Evolutionary conservation across 495 filamentous ascomycete species (phyloP).

Genomic region (Podospora bellae-mahoneyi): DNA sequence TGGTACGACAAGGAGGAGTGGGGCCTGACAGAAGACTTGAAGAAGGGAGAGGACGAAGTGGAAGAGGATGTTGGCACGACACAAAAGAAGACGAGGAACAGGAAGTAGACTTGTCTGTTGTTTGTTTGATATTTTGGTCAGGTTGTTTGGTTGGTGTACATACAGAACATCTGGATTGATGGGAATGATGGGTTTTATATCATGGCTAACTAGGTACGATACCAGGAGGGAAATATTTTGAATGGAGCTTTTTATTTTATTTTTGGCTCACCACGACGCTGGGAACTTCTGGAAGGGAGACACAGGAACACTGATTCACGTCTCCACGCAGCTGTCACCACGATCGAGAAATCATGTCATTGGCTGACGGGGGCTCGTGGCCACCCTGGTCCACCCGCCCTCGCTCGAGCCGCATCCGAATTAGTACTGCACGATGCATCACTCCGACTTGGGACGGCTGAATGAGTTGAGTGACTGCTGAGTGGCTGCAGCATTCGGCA

Average conservation of each 20-base stretch:
- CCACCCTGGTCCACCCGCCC: background rate
- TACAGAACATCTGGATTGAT: background rate
- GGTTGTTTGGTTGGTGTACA: conserved; percentile 3
- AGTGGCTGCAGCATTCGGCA: background rate
- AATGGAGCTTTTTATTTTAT: conserved; percentile 1
- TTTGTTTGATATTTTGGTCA: background rate
- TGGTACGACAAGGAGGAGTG: conserved; percentile 93
- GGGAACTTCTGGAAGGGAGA: background rate
- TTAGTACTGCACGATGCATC: background rate
- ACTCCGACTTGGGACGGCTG: too few species aligned
- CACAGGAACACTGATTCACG: background rate
- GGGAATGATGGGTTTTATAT: background rate
- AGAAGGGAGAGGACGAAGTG: conserved; percentile 89
- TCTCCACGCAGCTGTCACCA: background rate
- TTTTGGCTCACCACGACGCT: background rate
- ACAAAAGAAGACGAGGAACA: conserved; percentile 71
- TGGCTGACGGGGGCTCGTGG: background rate
- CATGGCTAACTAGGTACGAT: background rate
- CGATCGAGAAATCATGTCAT: background rate
- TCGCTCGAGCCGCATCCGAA: background rate
- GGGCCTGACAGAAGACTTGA: conserved; percentile 77
- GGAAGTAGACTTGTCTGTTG: conserved; percentile 35
- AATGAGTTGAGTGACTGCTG: too few species aligned
- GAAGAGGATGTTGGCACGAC: conserved; percentile 72
- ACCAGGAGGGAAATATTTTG: background rate